Percentiles rank a stretch among this genome's conserved stretches.
Conservation (phyloP, 2,329 filamentous ascomycete genomes). For the Tolypocladium tropicale region DNA sequence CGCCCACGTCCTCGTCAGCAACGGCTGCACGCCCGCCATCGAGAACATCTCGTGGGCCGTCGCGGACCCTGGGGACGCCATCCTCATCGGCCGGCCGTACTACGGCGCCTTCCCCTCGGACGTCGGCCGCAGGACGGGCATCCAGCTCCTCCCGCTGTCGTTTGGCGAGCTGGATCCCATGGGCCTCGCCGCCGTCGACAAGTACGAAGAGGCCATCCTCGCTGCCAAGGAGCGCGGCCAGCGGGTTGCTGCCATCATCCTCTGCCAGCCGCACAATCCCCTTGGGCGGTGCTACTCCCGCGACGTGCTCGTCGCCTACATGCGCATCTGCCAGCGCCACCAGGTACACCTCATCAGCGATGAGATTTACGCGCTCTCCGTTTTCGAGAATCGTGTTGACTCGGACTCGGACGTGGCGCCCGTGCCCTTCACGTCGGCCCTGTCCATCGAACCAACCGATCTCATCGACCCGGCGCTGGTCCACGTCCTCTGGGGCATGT, state of each 20-base stretch:
- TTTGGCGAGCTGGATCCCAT: constrained; percentile 35
- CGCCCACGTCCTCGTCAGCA: constrained; percentile 24
- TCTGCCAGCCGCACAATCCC: constrained; percentile 42
- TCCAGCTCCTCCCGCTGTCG: constrained; percentile 29
- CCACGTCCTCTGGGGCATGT: constrained; percentile 38
- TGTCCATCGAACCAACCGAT: constrained; percentile 30
- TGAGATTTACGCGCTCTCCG: constrained; percentile 40
- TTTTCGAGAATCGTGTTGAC: constrained; percentile 31
- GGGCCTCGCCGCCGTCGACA: constrained; percentile 24
- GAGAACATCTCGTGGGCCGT: constrained; percentile 29
- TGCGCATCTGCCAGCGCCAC: constrained; percentile 36
- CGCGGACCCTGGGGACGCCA: constrained; percentile 26
- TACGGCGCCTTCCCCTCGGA: constrained; percentile 39
- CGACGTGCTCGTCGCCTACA: constrained; percentile 25
- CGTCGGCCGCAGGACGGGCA: constrained; percentile 28
- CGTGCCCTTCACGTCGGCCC: constrained; percentile 31
- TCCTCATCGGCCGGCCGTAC: constrained; percentile 31
- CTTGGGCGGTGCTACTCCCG: constrained; percentile 37
- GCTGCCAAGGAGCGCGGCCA: constrained; percentile 25
- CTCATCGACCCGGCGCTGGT: constrained; percentile 38
- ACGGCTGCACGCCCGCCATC: constrained; percentile 30
- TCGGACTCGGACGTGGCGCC: constrained; percentile 7
- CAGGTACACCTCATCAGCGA: constrained; percentile 41
- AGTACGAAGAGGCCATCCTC: constrained; percentile 34
- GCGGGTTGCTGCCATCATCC: constrained; percentile 34